Base-by-base conservation (phyloP, 2,329 filamentous ascomycete species). In the Paramyrothecium roridum region DNA sequence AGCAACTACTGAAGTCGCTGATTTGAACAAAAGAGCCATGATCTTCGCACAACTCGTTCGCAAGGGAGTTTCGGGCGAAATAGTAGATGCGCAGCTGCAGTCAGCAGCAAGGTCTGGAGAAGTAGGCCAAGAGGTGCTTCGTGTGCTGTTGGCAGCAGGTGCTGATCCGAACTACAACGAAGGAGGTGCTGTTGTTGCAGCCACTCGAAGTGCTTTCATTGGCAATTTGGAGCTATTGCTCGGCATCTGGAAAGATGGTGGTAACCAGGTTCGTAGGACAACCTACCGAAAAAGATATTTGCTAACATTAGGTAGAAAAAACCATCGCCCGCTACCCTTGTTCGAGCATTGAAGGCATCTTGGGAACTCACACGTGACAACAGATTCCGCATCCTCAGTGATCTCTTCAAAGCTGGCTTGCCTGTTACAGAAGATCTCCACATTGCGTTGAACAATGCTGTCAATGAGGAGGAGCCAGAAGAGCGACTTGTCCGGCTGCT, bases 131-230 rank as follows among this genome's bases (percentile, higher is more conserved):
- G 71, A 73, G 7, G 67, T 85, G 16, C 73, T 86, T 33, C 70
- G 68, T 26, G 74, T 84, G 11, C 63, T 87, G 19, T 68, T 86
- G 3, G 66, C 66, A 1, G 73, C 78, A 33, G 82, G 83, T 0
- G 84, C 83, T 3, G 79, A 80, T 53, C 77, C 81, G 0, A 80
- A 86, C 61, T 79, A 79, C 63, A 79, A 79, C 20, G 73, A 76
- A 11, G 82, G 82, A 1, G 80, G 84, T 53, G 78, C 80, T 4
- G 74, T 86, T 3, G 79, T 82, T 59, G 78, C 80, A 12, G 80
- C 82, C 1, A 78, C 80, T 1, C 72, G 77, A 37, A 80, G 78
- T 56, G 80, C 79, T 0, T 80, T 78, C 56, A 66, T 82, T 43
- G 72, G 70, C 0, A 82, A 73, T 30, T 67, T 85, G 10, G 75